These are phyloP conservation scores for Rhodotorula sp. DNA, from an alignment of 1,284 basidiomycete genomes.

Conservation along the genomic window DNA sequence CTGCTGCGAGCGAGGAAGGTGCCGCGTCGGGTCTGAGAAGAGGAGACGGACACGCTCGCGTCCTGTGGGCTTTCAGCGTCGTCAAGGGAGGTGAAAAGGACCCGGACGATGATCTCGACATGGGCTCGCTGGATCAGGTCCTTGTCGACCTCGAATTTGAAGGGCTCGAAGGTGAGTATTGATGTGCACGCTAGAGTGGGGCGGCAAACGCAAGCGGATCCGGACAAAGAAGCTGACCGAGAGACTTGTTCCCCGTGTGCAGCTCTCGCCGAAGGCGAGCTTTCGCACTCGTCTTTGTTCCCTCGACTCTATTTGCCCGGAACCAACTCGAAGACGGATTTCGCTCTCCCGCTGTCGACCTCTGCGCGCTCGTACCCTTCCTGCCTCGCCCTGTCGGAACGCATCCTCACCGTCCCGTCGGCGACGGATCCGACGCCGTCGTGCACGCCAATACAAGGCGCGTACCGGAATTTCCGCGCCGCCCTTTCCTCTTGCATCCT, in stretches of 20 bases:
- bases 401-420: constrained; percentile 8
- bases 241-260: neutral
- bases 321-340: neutral
- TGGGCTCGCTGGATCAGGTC: neutral
- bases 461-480: constrained; percentile 10
- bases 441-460: neutral
- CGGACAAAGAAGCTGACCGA: too few species aligned
- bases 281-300: constrained; percentile 29
- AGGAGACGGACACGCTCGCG: constrained; percentile 9
- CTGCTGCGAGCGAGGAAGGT: neutral
- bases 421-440: neutral
- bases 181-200: neutral
- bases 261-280: constrained; percentile 28
- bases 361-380: constrained; percentile 24
- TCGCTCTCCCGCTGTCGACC: neutral
- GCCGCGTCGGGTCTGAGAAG: neutral
- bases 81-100: constrained; percentile 9
- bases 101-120: neutral
- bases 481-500: constrained; percentile 3
- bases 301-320: constrained; percentile 23
- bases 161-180: constrained; percentile 22
- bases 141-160: constrained; percentile 10
- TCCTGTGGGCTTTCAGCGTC: constrained; percentile 37
- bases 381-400: constrained; percentile 20
- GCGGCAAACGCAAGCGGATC: neutral